These are phyloP conservation scores for Cladosporium sp. DNA, from an alignment of 2,329 filamentous ascomycete species.

Conservation along the genomic window DNA sequence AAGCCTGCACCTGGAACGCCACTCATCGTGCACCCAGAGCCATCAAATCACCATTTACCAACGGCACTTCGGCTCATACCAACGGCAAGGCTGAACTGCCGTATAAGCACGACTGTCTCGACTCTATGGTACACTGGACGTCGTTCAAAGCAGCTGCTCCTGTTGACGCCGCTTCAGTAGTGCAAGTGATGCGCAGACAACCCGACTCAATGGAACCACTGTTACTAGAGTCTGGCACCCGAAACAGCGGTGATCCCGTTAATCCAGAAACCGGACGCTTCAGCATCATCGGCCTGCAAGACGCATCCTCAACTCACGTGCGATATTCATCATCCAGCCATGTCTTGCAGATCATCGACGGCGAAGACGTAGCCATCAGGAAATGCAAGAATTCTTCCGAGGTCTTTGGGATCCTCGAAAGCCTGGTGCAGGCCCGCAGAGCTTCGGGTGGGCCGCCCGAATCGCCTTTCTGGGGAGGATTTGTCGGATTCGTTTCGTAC, in stretches of 20 bases:
- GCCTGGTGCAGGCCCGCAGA: slow-evolving; percentile 34
- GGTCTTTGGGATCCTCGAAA: slow-evolving; percentile 39
- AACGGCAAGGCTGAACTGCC: background rate
- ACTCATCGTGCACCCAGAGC: background rate
- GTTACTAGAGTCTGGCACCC: slow-evolving; percentile 46
- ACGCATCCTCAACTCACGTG: slow-evolving; percentile 30
- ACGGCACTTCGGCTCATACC: background rate
- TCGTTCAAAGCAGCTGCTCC: background rate
- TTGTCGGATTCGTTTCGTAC: slow-evolving; percentile 81
- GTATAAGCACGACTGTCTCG: background rate
- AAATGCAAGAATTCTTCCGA: slow-evolving; percentile 15
- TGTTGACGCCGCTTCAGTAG: slow-evolving; percentile 34
- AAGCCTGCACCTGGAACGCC: slow-evolving; percentile 40
- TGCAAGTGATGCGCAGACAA: slow-evolving; percentile 31
- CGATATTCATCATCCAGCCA: slow-evolving; percentile 21
- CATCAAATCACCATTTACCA: background rate
- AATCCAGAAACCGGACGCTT: slow-evolving; percentile 55
- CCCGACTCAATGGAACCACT: slow-evolving; percentile 33
- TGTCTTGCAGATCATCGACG: slow-evolving; percentile 15
- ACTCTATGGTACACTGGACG: slow-evolving; percentile 1
- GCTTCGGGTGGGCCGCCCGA: slow-evolving; percentile 31
- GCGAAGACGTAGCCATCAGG: background rate
- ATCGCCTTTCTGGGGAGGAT: slow-evolving; percentile 72
- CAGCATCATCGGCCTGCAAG: slow-evolving; percentile 69
- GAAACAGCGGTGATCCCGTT: slow-evolving; percentile 34